Percentiles rank a stretch among this genome's conserved stretches.
Evolutionary conservation across 129 eudicot genomes (phyloP).

Genomic region (Escallonia herrerae): DNA sequence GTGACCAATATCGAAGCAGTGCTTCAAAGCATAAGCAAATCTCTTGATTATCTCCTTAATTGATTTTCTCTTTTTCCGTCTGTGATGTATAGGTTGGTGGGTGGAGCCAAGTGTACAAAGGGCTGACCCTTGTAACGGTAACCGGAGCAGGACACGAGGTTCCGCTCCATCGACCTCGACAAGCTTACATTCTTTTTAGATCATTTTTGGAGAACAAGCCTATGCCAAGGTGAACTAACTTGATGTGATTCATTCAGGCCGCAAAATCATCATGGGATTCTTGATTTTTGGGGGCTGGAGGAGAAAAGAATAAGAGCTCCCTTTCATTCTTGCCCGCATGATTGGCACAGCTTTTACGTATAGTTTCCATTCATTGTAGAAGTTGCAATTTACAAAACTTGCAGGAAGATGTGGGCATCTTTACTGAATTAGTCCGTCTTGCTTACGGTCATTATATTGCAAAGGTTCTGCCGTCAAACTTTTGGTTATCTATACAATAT

Average conservation of each 20-base stretch:
- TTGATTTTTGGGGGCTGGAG: constrained; percentile 22
- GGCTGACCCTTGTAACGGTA: constrained; percentile 72
- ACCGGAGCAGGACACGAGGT: constrained; percentile 95
- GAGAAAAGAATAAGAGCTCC: constrained; percentile 26
- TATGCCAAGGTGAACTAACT: constrained; percentile 37
- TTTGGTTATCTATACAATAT: too few relatives aligned
- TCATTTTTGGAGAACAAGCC: constrained; percentile 71
- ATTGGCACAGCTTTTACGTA: too few relatives aligned
- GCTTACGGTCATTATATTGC: too few relatives aligned
- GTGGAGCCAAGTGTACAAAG: constrained; percentile 79
- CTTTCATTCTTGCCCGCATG: constrained; percentile 26
- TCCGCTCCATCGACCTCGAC: constrained; percentile 83
- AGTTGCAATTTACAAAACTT: not conserved
- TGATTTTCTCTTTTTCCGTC: not conserved
- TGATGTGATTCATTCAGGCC: constrained; percentile 9
- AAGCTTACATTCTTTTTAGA: constrained; percentile 69
- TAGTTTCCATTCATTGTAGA: too few relatives aligned
- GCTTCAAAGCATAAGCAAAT: not conserved
- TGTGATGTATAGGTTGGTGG: constrained; percentile 64
- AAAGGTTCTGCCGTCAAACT: too few relatives aligned
- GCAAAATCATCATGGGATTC: constrained; percentile 6
- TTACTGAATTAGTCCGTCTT: too few relatives aligned
- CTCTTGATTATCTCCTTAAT: not conserved
- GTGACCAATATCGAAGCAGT: too few relatives aligned
- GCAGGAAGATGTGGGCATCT: not conserved